Evolutionary conservation across 306 rosid species (phyloP), one percentile per base, ranked within the genome.

Genomic region (Adenanthera pavonina): DNA sequence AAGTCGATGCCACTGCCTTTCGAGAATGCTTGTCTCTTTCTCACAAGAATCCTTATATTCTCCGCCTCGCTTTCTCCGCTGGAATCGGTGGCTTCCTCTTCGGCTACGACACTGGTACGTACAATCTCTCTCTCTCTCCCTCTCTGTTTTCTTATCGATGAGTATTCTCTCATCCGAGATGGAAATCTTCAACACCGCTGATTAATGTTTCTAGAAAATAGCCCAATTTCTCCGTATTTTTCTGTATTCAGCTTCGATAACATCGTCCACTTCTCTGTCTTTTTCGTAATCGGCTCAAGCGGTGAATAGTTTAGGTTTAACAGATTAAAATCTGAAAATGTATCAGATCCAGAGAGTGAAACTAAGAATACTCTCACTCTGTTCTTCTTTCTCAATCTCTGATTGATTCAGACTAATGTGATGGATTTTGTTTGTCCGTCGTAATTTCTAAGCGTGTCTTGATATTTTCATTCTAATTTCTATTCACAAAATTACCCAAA

Each of bases 41-140:
- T 16, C 80, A 83, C 81, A 91, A 76, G 74, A 89, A 91, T 11
- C 95, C 95, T 75, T 89, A 88, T 75, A 84, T 89, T 71, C 95
- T 91, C 80, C 92, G 90, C 17, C 89, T 89, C 8, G 93, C 92
- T 81, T 88, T 88, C 82, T 86, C 96, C 16, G 93, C 96, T 59
- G 96, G 92, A 71, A 89, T 89, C 33, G 96, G 93, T 41, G 95
- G 95, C 46, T 89, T 89, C 52, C 90, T 91, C 74, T 89, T 86
- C 53, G 92, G 95, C 44, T 89, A 91, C 40, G 92, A 91, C 82
- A 89, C 92, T 33, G 93, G 93, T 87, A 25, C 5, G 15, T 59
- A 0, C 49, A n/a, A n/a, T n/a, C n/a, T 41, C 44, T 41, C 44
- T 41, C 44, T 41, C 44, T 41, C 5, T 41, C 6, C 6, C 44